Evolutionary conservation across 768 basidiomycete genomes (phyloP), one percentile per base, ranked within the genome.

Genomic region (Suillus americanus): DNA sequence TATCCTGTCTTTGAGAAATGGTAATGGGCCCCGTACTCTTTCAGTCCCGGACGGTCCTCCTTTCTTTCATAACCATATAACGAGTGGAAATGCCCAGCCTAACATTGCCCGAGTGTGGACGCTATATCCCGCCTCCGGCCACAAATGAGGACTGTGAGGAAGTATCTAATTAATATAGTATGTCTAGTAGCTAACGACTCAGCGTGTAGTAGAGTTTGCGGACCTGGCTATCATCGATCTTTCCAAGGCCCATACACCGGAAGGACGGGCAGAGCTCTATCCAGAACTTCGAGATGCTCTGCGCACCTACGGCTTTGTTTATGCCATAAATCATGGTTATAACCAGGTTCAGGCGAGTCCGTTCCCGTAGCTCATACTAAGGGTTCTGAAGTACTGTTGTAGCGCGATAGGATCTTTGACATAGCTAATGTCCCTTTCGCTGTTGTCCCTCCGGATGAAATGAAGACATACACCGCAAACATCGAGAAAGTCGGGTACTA

Each of bases 251-350:
- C 62, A 62, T 4, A 63, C 62, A 3, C 60, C 62, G 3, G 62
- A 63, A 63, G 62, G 62, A 30, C 60, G 62, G 16, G 59, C 23
- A 20, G 62, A 63, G 33, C 62, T 63, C 23, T 63, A 62, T 33
- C 62, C 59, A 10, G 38, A 63, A 43, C 28, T 63, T 28, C 60
- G 62, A n/a, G 62, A 63, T 25, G 62, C 62, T 2, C 38, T 61
- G 38, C 59, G 62, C 40, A 41, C 60, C 13, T 38, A 72, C 40
- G 79, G 79, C 2, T 85, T 85, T 71, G 80, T 84, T 69, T 85
- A 83, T 64, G 79, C 81, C 23, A 71, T 83, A 41, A 83, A 83
- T 62, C 84, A 85, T 67, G 83, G 83, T 16, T 77, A 80, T 57
- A 79, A 79, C 0, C 69, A 70, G 48, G 77, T 77, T 30, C 77